These are phyloP conservation scores for Tuber microsphaerosporum DNA, from an alignment of 495 filamentous ascomycete genomes.

Conservation along the genomic window DNA sequence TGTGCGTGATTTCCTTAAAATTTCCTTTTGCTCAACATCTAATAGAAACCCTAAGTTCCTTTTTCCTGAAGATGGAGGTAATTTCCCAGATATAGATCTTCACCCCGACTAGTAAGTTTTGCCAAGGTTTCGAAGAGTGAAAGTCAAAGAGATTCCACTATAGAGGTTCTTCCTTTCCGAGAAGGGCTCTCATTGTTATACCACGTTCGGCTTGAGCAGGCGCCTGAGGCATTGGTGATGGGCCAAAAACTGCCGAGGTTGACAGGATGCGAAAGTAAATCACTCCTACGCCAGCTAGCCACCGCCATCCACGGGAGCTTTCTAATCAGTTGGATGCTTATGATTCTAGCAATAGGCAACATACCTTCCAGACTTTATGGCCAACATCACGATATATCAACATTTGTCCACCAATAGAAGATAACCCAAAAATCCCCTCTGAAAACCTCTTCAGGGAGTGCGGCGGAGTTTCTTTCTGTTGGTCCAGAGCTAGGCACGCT, in stretches of 20 bases:
- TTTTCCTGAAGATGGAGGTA: background rate
- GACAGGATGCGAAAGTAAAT: constrained; percentile 16
- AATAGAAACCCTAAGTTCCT: constrained; percentile 5
- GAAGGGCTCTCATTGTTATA: background rate
- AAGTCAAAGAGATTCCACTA: background rate
- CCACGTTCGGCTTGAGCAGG: background rate
- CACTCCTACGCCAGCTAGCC: background rate
- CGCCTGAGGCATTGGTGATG: constrained; percentile 2
- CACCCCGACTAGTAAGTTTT: constrained; percentile 3
- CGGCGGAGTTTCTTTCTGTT: too few relatives aligned
- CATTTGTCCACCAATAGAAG: too few relatives aligned
- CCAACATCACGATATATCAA: too few relatives aligned
- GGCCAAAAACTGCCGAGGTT: constrained; percentile 10
- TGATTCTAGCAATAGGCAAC: background rate
- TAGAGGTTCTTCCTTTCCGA: background rate
- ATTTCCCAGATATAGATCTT: background rate
- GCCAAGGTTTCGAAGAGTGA: background rate
- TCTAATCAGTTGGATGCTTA: background rate
- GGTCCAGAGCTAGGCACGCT: too few relatives aligned
- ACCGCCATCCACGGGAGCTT: constrained; percentile 17
- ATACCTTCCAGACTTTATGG: too few relatives aligned
- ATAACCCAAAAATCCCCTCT: too few relatives aligned
- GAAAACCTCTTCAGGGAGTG: too few relatives aligned
- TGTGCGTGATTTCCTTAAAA: background rate
- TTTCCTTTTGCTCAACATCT: background rate